These are phyloP conservation scores for Sclerospora graminicola DNA, from an alignment of 352 stramenopile species.

Conservation along the genomic window DNA sequence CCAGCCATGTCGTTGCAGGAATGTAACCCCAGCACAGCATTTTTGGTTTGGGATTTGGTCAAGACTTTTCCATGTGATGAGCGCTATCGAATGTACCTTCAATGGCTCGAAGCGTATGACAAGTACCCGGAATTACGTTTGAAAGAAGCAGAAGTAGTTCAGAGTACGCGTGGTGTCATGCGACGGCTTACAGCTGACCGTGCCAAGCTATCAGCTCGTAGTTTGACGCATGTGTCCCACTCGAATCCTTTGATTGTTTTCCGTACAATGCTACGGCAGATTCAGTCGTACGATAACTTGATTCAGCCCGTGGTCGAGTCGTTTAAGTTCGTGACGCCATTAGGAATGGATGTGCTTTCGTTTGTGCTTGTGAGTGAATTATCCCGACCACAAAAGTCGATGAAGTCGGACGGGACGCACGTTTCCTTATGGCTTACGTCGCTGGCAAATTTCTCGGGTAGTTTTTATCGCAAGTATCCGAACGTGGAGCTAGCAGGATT, in stretches of 20 bases:
- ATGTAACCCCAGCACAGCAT: conserved; percentile 67
- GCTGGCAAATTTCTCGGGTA: conserved; percentile 89
- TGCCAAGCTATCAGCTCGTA: conserved; percentile 64
- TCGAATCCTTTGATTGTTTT: conserved; percentile 92
- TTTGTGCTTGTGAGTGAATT: conserved; percentile 90
- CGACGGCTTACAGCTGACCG: conserved; percentile 71
- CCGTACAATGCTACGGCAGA: conserved; percentile 90
- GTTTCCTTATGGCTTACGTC: conserved; percentile 91
- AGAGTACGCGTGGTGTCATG: conserved; percentile 69
- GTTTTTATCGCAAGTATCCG: conserved; percentile 91
- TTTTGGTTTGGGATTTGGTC: conserved; percentile 77
- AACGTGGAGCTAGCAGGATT: conserved; percentile 88
- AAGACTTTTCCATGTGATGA: conserved; percentile 70
- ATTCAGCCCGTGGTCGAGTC: conserved; percentile 93
- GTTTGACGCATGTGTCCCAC: conserved; percentile 84
- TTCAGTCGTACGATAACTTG: conserved; percentile 96
- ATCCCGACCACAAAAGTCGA: conserved; percentile 70
- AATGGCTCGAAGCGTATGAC: conserved; percentile 60
- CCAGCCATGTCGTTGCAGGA: conserved; percentile 58
- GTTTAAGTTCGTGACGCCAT: conserved; percentile 90
- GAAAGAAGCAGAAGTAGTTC: conserved; percentile 55
- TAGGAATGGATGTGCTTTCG: conserved; percentile 91
- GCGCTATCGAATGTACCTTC: conserved; percentile 71
- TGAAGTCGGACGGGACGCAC: conserved; percentile 86
- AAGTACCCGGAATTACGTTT: conserved; percentile 51